Base-by-base conservation (phyloP, 352 stramenopile genomes). In the Phytopythium montanum region DNA sequence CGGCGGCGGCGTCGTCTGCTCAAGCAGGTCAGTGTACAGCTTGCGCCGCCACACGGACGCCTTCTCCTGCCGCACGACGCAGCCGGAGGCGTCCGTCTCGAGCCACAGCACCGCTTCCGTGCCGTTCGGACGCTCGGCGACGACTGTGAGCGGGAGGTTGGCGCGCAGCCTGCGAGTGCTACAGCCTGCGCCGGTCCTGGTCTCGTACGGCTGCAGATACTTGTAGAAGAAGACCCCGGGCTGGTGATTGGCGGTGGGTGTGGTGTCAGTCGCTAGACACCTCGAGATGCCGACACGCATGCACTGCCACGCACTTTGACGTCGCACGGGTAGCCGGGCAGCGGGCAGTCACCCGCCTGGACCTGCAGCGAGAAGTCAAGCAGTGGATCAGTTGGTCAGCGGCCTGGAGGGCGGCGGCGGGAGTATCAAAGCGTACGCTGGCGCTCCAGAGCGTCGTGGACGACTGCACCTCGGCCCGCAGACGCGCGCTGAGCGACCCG, bases 181-280 rank as follows among this genome's bases (percentile, higher is more conserved):
- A 10, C 19, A 14, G 48, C 48, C 64, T 29, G 39, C 18, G 51
- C 48, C 66, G 23, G 41, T 51, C 25, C 61, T 56, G 31, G 36
- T 13, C 18, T 50, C 60, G n/a, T 88, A 70, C 10, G 84, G 84
- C 57, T 94, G 84, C 7, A 94, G 57, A 53, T 87, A 92, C 69
- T 94, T 94, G 75, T 88, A 94, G 59, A 94, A 94, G 64, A 81
- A 82, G 23, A 94, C 56, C 10, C 86, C 63, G 12, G 84, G 80
- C 78, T 88, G 48, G 9, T 18, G 25, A 25, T 41, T 36, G 10
- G 8, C 6, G 8, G 33, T 19, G 6, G 48, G 19, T 44, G 19
- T n/a, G 16, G 19, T n/a, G 16, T 46, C 3, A 46, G 39, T 12
- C 19, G 5, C 0, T 7, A 25, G 19, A 8, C 9, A 46, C 6